A percentile compares a stretch with the other conserved stretches of the same genome.
phyloP scores from a whole-genome alignment of 352 stramenopile genomes.

The Pythium volutum region DNA sequence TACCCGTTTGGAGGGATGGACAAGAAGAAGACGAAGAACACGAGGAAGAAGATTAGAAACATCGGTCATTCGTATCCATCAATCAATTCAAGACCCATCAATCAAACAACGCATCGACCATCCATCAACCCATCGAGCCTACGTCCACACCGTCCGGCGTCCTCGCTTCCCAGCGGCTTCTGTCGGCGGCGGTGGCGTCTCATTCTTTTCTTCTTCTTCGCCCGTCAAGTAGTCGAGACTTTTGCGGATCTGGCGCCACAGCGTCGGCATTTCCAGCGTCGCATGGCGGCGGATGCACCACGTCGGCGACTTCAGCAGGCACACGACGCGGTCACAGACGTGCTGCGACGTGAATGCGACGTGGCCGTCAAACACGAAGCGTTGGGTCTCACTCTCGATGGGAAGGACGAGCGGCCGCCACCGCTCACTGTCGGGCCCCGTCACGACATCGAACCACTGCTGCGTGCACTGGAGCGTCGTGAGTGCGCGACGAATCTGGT shows the following conservation, averaged over 20 bases:
- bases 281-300: neutral
- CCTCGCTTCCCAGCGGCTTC: neutral
- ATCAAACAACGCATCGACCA: neutral
- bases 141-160: no score
- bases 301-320: neutral
- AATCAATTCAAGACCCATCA: neutral
- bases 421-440: neutral
- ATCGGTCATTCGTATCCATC: neutral
- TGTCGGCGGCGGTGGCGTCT: neutral
- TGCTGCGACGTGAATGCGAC: conserved; percentile 27
- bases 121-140: conserved; percentile 1
- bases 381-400: neutral
- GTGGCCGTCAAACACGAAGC: conserved; percentile 1
- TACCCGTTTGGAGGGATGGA: neutral
- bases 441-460: conserved; percentile 1
- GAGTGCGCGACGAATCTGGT: neutral
- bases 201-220: conserved; percentile 28
- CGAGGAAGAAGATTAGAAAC: neutral
- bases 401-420: conserved; percentile 13
- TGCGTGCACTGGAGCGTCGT: neutral
- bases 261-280: neutral
- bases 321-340: conserved; percentile 23
- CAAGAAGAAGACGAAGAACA: neutral
- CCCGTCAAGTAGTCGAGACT: conserved; percentile 17
- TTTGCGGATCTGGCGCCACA: conserved; percentile 19